A percentile compares a stretch with the other conserved stretches of the same genome.
phyloP scores from a whole-genome alignment of 352 stramenopile genomes.

The Globisporangium abappressorium region DNA sequence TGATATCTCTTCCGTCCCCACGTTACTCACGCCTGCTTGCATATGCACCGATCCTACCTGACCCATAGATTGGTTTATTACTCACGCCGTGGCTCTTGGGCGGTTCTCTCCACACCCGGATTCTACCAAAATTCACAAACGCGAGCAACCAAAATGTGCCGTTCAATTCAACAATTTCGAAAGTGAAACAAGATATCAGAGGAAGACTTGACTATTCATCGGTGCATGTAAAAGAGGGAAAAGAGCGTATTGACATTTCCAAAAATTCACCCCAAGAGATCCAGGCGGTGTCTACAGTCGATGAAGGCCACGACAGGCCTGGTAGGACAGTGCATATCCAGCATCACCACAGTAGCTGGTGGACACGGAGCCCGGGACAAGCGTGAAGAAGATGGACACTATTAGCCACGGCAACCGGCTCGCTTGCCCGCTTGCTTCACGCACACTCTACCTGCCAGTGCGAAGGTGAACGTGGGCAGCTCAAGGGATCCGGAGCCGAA shows the following conservation, averaged over 20 bases:
- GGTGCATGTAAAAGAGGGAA: neutral
- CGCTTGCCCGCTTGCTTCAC: neutral
- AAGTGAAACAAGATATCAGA: neutral
- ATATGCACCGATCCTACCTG: neutral
- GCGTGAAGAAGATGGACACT: neutral
- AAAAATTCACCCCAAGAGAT: neutral
- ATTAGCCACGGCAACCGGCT: neutral
- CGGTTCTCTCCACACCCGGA: neutral
- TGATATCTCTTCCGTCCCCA: neutral
- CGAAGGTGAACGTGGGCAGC: too few species aligned
- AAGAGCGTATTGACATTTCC: neutral
- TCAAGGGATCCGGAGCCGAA: neutral
- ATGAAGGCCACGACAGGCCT: neutral
- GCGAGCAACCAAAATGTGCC: neutral
- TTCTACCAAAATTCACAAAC: neutral
- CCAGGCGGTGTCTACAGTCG: neutral
- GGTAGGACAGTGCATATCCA: neutral
- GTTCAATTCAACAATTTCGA: neutral
- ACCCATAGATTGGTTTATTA: neutral
- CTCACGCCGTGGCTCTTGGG: neutral
- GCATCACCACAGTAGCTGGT: neutral
- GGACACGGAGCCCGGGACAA: neutral
- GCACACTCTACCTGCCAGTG: neutral
- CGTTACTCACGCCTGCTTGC: constrained; percentile 19
- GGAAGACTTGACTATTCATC: neutral